Evolutionary conservation across 352 stramenopile genomes (phyloP).

Genomic region (Phytophthora macrochlamydospora): DNA sequence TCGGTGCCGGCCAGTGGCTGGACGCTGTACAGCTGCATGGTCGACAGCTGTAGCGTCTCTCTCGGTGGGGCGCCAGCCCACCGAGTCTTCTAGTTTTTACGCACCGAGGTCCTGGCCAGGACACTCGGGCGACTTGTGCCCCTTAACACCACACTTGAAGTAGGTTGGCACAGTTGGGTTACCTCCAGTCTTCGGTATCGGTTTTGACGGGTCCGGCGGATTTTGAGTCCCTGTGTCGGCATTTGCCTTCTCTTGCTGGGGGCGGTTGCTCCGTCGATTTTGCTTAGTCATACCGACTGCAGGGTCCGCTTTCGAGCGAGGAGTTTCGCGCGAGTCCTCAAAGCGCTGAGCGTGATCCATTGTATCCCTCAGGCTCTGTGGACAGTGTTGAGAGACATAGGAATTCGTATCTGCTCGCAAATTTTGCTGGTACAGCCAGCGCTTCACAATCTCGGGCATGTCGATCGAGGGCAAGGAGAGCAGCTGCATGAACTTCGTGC

Average conservation of each 20-base stretch:
- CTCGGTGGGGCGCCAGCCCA: slow-evolving; percentile 8
- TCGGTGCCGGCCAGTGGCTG: neutral
- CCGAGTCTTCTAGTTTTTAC: slow-evolving; percentile 5
- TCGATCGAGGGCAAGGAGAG: slow-evolving; percentile 80
- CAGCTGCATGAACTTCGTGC: slow-evolving; percentile 89
- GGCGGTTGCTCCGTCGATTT: neutral
- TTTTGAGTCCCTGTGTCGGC: neutral
- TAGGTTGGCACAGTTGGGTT: neutral
- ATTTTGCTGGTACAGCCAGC: slow-evolving; percentile 13
- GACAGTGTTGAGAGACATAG: slow-evolving; percentile 4
- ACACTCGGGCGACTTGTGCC: slow-evolving; percentile 5
- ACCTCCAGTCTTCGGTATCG: neutral
- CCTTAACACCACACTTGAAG: slow-evolving; percentile 8
- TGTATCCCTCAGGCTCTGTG: neutral
- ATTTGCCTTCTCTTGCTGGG: neutral
- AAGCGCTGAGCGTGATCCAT: slow-evolving; percentile 7
- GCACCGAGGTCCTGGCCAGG: neutral
- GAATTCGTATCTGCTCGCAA: neutral
- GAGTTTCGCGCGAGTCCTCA: slow-evolving; percentile 3
- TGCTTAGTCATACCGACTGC: neutral
- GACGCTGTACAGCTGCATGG: slow-evolving; percentile 4
- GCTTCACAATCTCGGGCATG: slow-evolving; percentile 37
- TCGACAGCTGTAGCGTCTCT: slow-evolving; percentile 4
- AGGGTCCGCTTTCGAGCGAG: neutral
- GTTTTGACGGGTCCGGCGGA: neutral